Evolutionary conservation across 2,329 filamentous ascomycete genomes (phyloP).

Genomic region (Cordyceps cicadae): DNA sequence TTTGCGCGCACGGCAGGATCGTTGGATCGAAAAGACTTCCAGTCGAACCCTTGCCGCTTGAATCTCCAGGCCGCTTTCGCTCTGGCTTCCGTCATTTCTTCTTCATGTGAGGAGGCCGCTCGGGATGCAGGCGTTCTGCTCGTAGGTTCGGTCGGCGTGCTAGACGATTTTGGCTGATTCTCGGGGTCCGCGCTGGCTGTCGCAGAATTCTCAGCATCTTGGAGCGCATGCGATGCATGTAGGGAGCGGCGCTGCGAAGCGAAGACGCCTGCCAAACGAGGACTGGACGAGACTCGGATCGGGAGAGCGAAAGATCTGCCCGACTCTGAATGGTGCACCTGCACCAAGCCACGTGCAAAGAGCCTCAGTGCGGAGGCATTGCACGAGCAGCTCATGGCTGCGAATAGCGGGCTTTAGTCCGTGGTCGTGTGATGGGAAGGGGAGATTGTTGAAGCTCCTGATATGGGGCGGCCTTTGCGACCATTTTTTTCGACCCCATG

Average conservation of each 20-base stretch:
- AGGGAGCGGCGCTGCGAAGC: not conserved
- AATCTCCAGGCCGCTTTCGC: conserved; percentile 1
- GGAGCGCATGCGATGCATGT: not conserved
- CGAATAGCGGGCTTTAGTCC: not conserved
- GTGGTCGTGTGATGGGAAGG: conserved; percentile 10
- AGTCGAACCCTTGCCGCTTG: conserved; percentile 8
- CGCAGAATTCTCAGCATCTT: not conserved
- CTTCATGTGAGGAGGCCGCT: not conserved
- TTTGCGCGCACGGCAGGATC: not conserved
- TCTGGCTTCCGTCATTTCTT: not conserved
- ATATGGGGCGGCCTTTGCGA: not conserved
- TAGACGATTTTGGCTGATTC: not conserved
- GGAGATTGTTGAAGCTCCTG: not conserved
- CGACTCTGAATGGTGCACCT: conserved; percentile 28
- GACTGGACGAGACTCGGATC: not conserved
- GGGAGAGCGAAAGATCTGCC: not conserved
- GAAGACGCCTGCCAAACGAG: not conserved
- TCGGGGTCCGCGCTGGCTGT: not conserved
- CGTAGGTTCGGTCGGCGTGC: not conserved
- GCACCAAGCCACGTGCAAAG: conserved; percentile 39
- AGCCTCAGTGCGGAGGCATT: conserved; percentile 35
- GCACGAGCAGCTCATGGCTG: conserved; percentile 41
- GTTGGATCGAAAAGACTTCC: conserved; percentile 8
- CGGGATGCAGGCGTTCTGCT: not conserved
- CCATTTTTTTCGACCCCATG: conserved; percentile 2